A percentile compares a stretch with the other conserved stretches of the same genome.
Conservation (phyloP, 345 rosid genomes). For the Hibiscus trionum region DNA sequence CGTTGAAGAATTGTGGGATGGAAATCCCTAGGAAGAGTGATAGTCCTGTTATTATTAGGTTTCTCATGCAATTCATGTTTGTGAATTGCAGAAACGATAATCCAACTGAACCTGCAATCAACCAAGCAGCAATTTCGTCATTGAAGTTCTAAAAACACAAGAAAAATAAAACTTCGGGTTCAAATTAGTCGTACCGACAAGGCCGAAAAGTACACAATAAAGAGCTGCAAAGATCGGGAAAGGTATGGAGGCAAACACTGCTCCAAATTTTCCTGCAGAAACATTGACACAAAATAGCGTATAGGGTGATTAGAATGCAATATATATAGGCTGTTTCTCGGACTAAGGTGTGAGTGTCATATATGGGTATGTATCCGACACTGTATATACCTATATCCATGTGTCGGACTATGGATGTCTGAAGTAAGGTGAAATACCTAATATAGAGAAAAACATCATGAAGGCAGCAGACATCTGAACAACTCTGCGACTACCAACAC, state of each 20-base stretch:
- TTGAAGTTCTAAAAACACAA: not conserved
- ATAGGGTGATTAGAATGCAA: not conserved
- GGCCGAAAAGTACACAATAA: constrained; percentile 82
- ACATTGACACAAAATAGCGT: not conserved
- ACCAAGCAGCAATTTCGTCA: not conserved
- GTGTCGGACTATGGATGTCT: too few relatives aligned
- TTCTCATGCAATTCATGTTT: constrained; percentile 94
- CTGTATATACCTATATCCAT: too few relatives aligned
- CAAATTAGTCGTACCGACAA: constrained; percentile 46
- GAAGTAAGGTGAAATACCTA: constrained; percentile 33
- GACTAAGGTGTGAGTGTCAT: too few relatives aligned
- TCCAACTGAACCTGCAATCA: constrained; percentile 71
- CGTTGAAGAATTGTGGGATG: constrained; percentile 67
- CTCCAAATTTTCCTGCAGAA: constrained; percentile 84
- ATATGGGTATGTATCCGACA: too few relatives aligned
- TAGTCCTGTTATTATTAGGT: constrained; percentile 71
- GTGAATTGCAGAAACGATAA: constrained; percentile 95
- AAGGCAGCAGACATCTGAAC: constrained; percentile 94
- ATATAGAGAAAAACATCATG: constrained; percentile 86
- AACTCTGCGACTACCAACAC: constrained; percentile 96
- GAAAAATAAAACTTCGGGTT: not conserved
- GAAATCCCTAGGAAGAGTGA: constrained; percentile 87
- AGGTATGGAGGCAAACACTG: constrained; percentile 95
- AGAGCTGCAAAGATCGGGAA: constrained; percentile 82
- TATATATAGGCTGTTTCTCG: not conserved